Percentiles rank a stretch among this genome's conserved stretches.
phyloP scores from a whole-genome alignment of 495 filamentous ascomycete species.

The Penicillium malachiteum region DNA sequence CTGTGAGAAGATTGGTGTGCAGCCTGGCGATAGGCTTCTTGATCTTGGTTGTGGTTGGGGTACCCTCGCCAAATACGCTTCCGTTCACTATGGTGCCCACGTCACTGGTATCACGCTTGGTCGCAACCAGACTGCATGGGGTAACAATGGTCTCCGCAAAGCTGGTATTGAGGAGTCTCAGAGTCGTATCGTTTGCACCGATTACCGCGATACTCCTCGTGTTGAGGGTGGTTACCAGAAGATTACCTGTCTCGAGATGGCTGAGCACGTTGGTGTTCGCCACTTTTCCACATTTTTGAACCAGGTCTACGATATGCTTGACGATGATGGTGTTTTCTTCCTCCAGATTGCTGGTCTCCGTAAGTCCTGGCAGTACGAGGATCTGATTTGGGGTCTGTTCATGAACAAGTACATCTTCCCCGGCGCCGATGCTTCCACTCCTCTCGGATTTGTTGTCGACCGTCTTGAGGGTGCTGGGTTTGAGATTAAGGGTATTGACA shows the following conservation, averaged over 20 bases:
- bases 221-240: constrained; percentile 62
- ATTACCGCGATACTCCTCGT: constrained; percentile 68
- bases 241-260: constrained; percentile 76
- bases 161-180: constrained; percentile 60
- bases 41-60: constrained; percentile 75
- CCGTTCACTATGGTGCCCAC: constrained; percentile 59
- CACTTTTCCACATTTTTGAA: constrained; percentile 59
- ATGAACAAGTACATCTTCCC: constrained; percentile 80
- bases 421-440: constrained; percentile 66
- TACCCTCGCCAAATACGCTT: constrained; percentile 66
- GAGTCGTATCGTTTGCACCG: constrained; percentile 63
- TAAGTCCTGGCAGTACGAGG: constrained; percentile 72
- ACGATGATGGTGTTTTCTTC: constrained; percentile 71
- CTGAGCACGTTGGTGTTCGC: constrained; percentile 71
- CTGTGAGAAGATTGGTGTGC: constrained; percentile 68
- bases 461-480: constrained; percentile 65
- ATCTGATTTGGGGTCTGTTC: constrained; percentile 72
- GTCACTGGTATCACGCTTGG: constrained; percentile 68
- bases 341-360: constrained; percentile 68
- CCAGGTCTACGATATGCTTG: constrained; percentile 68
- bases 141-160: constrained; percentile 62
- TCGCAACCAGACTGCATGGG: constrained; percentile 71
- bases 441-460: constrained; percentile 64
- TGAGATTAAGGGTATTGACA: constrained; percentile 66
- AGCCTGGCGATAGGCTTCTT: constrained; percentile 60